Evolutionary conservation across 805 yeast species (phyloP), one percentile per base, ranked within the genome.

Genomic region (Suhomyces tanzawaensis): DNA sequence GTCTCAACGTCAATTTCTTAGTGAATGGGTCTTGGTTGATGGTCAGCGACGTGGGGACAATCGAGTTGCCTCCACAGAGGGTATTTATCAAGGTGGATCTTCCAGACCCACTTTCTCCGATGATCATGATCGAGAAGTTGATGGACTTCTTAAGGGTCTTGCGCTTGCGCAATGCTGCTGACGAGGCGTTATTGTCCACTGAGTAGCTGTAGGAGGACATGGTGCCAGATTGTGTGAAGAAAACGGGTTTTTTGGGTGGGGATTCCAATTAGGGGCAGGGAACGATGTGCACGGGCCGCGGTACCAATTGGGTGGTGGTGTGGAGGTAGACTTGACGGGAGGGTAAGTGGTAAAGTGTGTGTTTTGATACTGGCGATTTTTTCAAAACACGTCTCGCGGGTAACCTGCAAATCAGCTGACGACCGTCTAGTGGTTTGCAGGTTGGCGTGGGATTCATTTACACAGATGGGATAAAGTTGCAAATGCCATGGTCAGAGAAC

Each of bases 51-150:
- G 81, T 72, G 29, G 84, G 87, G 9, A 85, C 91, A 26, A 89
- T 89, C 28, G 66, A 52, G 49, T 84, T 81, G 47, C 89, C 93
- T 42, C 85, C 95, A 66, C 96, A 89, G 37, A 89, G 71, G 25
- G 95, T 84, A 66, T 90, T 89, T 58, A 90, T 86, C 53, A 89
- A 83, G 4, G 96, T 89, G n/a, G 95, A 84, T 58, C 96, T 77
- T 13, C 96, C 96, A 32, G 81, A 69, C 2, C 97, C 97, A 32
- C 82, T 78, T 56, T 85, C 84, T 29, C 96, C 97, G 39, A 87
- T 82, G 26, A 86, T 81, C 91, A 89, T 82, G 42, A 85, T 59
- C 16, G 95, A 83, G 70, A 89, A 87, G 55, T 85, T 86, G 66
- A 86, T 79, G 23, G 89, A 85, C 63, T 86, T 84, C 63, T 86